Conservation (phyloP, 2,329 filamentous ascomycete species). For the Coleophoma cylindrospora region DNA sequence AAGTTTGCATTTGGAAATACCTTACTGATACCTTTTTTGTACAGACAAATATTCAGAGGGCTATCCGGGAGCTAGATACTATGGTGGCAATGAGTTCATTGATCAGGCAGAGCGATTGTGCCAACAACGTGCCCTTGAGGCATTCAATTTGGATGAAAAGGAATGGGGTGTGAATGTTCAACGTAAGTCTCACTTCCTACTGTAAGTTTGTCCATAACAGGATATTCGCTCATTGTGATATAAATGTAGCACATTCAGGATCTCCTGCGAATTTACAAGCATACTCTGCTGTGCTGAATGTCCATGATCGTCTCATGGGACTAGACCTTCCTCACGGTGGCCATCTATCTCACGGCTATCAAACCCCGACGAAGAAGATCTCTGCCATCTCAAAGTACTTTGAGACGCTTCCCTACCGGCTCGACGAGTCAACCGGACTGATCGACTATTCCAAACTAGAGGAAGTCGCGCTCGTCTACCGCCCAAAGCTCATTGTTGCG, state of each 20-base stretch:
- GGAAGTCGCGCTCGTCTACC: conserved; percentile 80
- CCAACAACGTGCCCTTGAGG: conserved; percentile 82
- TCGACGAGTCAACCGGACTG: conserved; percentile 83
- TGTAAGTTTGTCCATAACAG: not conserved
- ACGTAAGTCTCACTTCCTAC: conserved; percentile 41
- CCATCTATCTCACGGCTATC: conserved; percentile 94
- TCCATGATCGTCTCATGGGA: conserved; percentile 94
- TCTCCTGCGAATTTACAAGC: conserved; percentile 74
- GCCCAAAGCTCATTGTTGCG: conserved; percentile 92
- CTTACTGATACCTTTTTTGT: conserved; percentile 29
- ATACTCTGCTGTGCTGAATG: conserved; percentile 87
- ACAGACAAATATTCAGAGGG: conserved; percentile 97
- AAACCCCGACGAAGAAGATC: conserved; percentile 90
- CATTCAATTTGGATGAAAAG: conserved; percentile 76
- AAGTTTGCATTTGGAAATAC: conserved; percentile 17
- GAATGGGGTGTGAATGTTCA: conserved; percentile 98
- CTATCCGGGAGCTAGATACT: conserved; percentile 93
- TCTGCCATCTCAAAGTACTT: conserved; percentile 98
- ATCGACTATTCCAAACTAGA: conserved; percentile 95
- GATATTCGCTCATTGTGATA: conserved; percentile 12
- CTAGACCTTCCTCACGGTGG: conserved; percentile 94
- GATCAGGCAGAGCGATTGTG: conserved; percentile 86
- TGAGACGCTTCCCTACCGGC: conserved; percentile 91
- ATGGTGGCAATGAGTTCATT: conserved; percentile 95
- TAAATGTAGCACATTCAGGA: conserved; percentile 30